Evolutionary conservation across 2,329 filamentous ascomycete genomes (phyloP), one percentile per base, ranked within the genome.

Genomic region (Akanthomyces dipterigenus): DNA sequence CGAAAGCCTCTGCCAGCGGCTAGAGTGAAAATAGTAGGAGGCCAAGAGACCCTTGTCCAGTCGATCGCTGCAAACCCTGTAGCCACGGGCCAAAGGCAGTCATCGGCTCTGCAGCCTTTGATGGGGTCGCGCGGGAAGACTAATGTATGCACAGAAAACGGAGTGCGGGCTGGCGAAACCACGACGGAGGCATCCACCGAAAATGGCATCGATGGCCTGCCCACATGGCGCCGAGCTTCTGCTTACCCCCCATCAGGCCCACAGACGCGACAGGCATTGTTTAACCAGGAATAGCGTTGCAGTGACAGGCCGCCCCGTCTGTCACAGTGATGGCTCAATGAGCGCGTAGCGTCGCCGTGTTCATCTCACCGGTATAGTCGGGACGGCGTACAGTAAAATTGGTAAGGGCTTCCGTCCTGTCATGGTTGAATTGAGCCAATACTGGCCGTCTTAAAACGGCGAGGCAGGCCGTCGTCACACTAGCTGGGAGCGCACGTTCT

Each of bases 41-140:
- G n/a, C 34, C 34, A 16, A 50, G 22, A 22, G 42, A 56, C 28
- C 55, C 46, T 58, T 36, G 55, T 50, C 40, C 16, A 60, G 57
- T 31, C 28, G 57, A 60, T 60, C 57, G 40, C 49, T 54, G 57
- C 57, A 54, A 48, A 46, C 57, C 57, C 57, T 55, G 57, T 34
- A 59, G 56, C 56, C 56, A 59, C 26, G 56, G 56, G 36, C 2
- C 28, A 28, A 12, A 34, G 34, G 16, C 55, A 49, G 14, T n/a
- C 56, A 54, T 54, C 49, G 49, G 57, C 48, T 53, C 49, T 60
- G 57, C 57, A 60, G 49, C 36, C 49, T 45, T 60, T 28, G 57
- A 60, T 60, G 57, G 49, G 49, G 57, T 60, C 54, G 50, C 48
- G 54, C 61, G 61, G 55, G 61, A 62, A 59, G 61, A 43, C 49